Conservation (phyloP, 768 basidiomycete genomes). For the Termitomyces sp. region DNA sequence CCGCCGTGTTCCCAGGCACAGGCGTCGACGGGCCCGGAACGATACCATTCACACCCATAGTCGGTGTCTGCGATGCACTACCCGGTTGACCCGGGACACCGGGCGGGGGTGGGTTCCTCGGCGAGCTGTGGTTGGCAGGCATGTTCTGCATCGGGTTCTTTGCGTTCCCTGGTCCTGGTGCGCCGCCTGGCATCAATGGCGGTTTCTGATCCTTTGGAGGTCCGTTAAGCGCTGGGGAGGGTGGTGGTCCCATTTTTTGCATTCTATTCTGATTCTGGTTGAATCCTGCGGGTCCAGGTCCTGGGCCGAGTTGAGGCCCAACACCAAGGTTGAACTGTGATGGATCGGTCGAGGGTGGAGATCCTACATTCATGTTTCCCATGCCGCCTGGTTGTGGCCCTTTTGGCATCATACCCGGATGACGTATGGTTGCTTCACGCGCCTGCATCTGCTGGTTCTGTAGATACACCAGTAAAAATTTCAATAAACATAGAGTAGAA, state of each 20-base stretch:
- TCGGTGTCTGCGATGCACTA: slow-evolving; percentile 17
- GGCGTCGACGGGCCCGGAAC: slow-evolving; percentile 27
- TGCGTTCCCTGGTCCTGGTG: slow-evolving; percentile 15
- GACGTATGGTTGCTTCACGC: slow-evolving; percentile 12
- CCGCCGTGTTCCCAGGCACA: slow-evolving; percentile 14
- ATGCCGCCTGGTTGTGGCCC: slow-evolving; percentile 24
- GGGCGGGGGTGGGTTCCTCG: slow-evolving; percentile 27
- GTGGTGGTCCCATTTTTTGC: slow-evolving; percentile 45
- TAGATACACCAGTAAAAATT: background rate
- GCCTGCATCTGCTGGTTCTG: slow-evolving; percentile 17
- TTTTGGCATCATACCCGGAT: slow-evolving; percentile 32
- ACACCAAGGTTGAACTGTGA: slow-evolving; percentile 30
- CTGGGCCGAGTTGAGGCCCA: slow-evolving; percentile 19
- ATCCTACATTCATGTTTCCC: slow-evolving; percentile 29
- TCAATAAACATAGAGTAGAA: background rate
- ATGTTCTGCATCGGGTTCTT: slow-evolving; percentile 28
- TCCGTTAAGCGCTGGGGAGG: slow-evolving; percentile 39
- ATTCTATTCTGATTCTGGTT: slow-evolving; percentile 23
- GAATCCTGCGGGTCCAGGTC: slow-evolving; percentile 10
- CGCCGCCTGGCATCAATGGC: background rate
- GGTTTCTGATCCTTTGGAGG: slow-evolving; percentile 22
- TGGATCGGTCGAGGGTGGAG: slow-evolving; percentile 41
- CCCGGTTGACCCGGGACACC: background rate
- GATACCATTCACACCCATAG: slow-evolving; percentile 16
- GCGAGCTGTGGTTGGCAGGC: slow-evolving; percentile 28